A percentile compares a stretch with the other conserved stretches of the same genome.
Conservation (phyloP, 768 basidiomycete genomes). For the Collybiopsis luxurians region DNA sequence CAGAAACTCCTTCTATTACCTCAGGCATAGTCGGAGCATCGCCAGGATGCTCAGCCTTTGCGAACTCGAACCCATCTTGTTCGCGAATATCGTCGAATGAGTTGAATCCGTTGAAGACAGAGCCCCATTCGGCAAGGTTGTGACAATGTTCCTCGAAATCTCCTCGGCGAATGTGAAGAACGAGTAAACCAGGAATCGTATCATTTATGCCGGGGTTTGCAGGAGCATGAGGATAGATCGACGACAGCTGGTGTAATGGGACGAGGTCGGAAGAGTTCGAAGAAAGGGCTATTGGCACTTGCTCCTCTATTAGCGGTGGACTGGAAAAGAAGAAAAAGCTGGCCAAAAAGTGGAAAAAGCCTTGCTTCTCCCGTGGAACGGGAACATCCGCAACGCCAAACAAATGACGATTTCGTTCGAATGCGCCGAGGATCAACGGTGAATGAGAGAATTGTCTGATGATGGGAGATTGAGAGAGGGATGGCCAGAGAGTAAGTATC, state of each 20-base stretch:
- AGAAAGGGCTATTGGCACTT: background rate
- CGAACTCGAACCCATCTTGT: conserved; percentile 27
- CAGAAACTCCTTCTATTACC: conserved; percentile 2
- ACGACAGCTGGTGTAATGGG: conserved; percentile 3
- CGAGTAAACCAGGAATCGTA: conserved; percentile 43
- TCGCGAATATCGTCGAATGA: conserved; percentile 50
- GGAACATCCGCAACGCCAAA: conserved; percentile 22
- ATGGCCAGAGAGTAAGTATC: conserved; percentile 42
- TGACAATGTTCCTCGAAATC: conserved; percentile 51
- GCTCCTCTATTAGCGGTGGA: background rate
- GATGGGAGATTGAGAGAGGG: conserved; percentile 44
- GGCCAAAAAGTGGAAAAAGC: background rate
- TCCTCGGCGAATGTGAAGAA: conserved; percentile 55
- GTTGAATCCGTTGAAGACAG: conserved; percentile 51
- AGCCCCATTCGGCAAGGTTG: conserved; percentile 35
- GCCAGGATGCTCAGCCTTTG: background rate
- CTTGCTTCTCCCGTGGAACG: background rate
- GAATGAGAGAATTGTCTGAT: conserved; percentile 62
- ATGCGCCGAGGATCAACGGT: conserved; percentile 49
- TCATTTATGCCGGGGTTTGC: conserved; percentile 7
- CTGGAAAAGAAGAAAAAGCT: background rate
- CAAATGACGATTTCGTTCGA: conserved; percentile 41
- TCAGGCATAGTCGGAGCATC: background rate
- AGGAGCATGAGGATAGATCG: conserved; percentile 20
- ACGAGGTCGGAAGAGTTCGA: conserved; percentile 17